These are phyloP conservation scores for Venturia oleaginea DNA, from an alignment of 2,329 filamentous ascomycete genomes.

Conservation along the genomic window DNA sequence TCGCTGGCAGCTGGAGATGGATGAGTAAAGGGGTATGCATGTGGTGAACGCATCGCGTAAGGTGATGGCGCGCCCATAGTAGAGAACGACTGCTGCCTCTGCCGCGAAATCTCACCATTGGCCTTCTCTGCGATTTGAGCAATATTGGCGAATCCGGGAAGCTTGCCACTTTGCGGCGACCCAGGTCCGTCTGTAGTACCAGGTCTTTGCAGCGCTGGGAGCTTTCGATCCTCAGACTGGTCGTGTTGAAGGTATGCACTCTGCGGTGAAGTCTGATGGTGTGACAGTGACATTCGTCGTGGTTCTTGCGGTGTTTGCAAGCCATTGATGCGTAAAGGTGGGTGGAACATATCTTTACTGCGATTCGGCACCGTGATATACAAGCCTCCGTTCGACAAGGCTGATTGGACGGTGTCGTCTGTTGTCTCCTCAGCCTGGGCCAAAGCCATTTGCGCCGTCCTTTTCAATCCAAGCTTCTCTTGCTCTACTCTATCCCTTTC, in stretches of 20 bases:
- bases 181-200: slow-evolving; percentile 20
- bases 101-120: slow-evolving; percentile 2
- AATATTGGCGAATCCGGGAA: slow-evolving; percentile 9
- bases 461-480: neutral
- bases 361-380: neutral
- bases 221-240: slow-evolving; percentile 20
- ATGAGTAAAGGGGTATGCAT: slow-evolving; percentile 27
- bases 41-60: slow-evolving; percentile 14
- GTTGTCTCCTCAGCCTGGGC: neutral
- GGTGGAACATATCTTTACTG: neutral
- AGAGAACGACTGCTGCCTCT: neutral
- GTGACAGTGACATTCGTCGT: neutral
- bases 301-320: slow-evolving; percentile 1
- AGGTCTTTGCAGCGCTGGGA: slow-evolving; percentile 28
- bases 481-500: neutral
- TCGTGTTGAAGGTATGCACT: neutral
- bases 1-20: slow-evolving; percentile 25
- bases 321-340: neutral
- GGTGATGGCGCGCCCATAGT: neutral
- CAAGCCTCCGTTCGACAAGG: neutral
- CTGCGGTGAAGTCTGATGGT: neutral
- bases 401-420: neutral
- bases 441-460: slow-evolving; percentile 2
- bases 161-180: slow-evolving; percentile 8
- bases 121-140: slow-evolving; percentile 11